Percentiles rank a stretch among this genome's conserved stretches.
Conservation (phyloP, 805 yeast species). For the Lipomyces oligophaga region DNA sequence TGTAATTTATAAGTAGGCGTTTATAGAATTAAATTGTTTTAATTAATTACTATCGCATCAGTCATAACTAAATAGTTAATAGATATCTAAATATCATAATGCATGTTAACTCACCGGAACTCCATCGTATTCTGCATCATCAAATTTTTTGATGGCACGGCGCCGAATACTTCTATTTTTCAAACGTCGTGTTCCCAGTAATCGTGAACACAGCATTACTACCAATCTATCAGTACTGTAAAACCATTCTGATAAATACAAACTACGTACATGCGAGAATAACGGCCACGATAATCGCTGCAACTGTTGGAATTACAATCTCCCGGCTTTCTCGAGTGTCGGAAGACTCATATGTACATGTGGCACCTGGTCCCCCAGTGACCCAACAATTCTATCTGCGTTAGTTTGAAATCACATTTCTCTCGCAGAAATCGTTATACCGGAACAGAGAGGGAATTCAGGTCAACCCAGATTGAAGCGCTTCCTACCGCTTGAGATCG, state of each 20-base stretch:
- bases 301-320: slow-evolving; percentile 24
- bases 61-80: too few species aligned
- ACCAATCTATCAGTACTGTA: not conserved
- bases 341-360: slow-evolving; percentile 9
- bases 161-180: slow-evolving; percentile 21
- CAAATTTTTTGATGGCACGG: slow-evolving; percentile 20
- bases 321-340: slow-evolving; percentile 2
- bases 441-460: slow-evolving; percentile 19
- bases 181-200: slow-evolving; percentile 18
- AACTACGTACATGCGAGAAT: slow-evolving; percentile 13
- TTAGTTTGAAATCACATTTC: not conserved
- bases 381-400: slow-evolving; percentile 25
- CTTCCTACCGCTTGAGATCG: slow-evolving; percentile 2
- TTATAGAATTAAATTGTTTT: too few species aligned
- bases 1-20: too few species aligned
- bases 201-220: slow-evolving; percentile 20
- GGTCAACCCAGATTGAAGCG: slow-evolving; percentile 21
- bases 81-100: too few species aligned
- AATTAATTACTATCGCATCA: too few species aligned
- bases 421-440: not conserved
- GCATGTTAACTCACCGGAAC: slow-evolving; percentile 22
- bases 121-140: slow-evolving; percentile 26
- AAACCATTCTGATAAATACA: not conserved
- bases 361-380: slow-evolving; percentile 23
- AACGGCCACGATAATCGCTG: slow-evolving; percentile 19